Evolutionary conservation across 2,329 filamentous ascomycete species (phyloP).

Genomic region (Pyricularia sp.): DNA sequence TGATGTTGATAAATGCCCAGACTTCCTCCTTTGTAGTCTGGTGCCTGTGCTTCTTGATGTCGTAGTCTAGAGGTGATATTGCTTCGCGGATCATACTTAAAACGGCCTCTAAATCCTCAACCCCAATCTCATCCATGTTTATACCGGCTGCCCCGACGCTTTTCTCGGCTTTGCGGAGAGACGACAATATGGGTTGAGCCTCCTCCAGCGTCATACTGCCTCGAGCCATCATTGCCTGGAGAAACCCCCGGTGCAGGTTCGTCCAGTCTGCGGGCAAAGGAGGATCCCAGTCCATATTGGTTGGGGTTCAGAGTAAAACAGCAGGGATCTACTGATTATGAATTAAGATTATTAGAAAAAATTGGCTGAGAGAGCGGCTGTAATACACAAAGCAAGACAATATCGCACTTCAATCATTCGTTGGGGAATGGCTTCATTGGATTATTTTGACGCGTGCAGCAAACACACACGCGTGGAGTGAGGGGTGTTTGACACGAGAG

Average conservation of each 20-base stretch:
- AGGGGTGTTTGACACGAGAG: background rate
- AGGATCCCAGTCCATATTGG: conserved; percentile 19
- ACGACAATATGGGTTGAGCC: conserved; percentile 64
- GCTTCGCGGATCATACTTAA: conserved; percentile 61
- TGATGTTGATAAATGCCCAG: conserved; percentile 81
- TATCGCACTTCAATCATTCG: background rate
- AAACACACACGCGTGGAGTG: background rate
- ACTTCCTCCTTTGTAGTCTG: conserved; percentile 59
- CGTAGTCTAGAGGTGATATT: conserved; percentile 74
- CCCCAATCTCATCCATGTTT: conserved; percentile 53
- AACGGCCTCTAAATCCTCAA: conserved; percentile 58
- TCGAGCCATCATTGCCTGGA: conserved; percentile 78
- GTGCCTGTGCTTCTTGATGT: conserved; percentile 67
- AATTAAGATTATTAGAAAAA: background rate
- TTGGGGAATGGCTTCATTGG: background rate
- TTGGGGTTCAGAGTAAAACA: background rate
- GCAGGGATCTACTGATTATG: background rate
- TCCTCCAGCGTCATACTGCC: conserved; percentile 69
- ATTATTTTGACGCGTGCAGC: background rate
- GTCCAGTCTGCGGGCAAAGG: conserved; percentile 28
- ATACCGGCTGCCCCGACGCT: conserved; percentile 15
- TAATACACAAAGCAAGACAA: background rate
- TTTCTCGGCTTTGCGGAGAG: conserved; percentile 50
- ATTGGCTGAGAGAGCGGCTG: no score
- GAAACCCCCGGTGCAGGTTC: conserved; percentile 74